Conservation (phyloP, 768 basidiomycete species). For the Termitomyces sp. region DNA sequence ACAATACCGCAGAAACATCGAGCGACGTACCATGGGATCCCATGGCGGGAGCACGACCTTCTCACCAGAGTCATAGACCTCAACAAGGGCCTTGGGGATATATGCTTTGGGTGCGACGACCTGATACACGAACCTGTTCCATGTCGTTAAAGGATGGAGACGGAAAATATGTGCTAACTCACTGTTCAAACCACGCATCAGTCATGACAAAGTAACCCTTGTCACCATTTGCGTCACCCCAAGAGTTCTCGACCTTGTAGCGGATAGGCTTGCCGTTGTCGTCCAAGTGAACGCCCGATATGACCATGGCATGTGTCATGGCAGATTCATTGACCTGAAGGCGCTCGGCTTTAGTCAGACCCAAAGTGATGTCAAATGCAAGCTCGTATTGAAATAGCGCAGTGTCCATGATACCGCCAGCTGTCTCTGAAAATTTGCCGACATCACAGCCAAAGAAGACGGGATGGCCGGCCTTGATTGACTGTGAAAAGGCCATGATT, state of each 20-base stretch:
- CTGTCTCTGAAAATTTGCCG: slow-evolving; percentile 74
- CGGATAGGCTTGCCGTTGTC: slow-evolving; percentile 67
- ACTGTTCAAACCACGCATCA: slow-evolving; percentile 91
- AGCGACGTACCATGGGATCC: slow-evolving; percentile 77
- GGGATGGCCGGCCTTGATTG: slow-evolving; percentile 83
- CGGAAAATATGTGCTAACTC: slow-evolving; percentile 23
- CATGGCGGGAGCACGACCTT: slow-evolving; percentile 75
- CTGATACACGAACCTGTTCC: slow-evolving; percentile 80
- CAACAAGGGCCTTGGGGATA: slow-evolving; percentile 77
- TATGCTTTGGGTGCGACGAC: slow-evolving; percentile 82
- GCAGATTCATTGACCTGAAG: slow-evolving; percentile 78
- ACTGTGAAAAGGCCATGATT: slow-evolving; percentile 23
- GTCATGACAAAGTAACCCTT: slow-evolving; percentile 94
- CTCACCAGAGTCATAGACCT: slow-evolving; percentile 71
- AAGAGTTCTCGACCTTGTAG: slow-evolving; percentile 98
- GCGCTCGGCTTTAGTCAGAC: slow-evolving; percentile 82
- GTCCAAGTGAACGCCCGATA: slow-evolving; percentile 89
- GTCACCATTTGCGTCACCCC: slow-evolving; percentile 75
- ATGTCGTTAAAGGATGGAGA: background rate
- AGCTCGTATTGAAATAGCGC: slow-evolving; percentile 82
- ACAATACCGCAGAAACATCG: background rate
- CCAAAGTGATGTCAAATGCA: slow-evolving; percentile 79
- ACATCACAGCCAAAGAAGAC: slow-evolving; percentile 98
- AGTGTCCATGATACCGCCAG: slow-evolving; percentile 83
- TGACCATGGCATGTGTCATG: slow-evolving; percentile 98